Conservation (phyloP, 169 alveolate genomes). For the Cyclospora cayetanensis region DNA sequence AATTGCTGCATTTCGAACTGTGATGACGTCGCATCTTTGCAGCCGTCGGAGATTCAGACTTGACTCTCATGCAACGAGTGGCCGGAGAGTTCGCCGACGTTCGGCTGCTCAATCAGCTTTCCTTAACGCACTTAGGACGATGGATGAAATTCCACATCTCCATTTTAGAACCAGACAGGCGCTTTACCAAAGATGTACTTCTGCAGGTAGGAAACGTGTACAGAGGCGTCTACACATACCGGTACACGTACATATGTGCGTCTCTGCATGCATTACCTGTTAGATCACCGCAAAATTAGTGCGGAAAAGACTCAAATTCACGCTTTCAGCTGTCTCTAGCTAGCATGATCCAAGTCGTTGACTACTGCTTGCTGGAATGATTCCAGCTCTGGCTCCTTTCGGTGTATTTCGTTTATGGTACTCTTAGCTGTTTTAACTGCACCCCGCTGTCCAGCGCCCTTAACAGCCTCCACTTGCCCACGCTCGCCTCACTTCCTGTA, state of each 20-base stretch:
- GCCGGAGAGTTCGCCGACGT: constrained; percentile 87
- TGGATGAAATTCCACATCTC: constrained; percentile 88
- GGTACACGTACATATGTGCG: background rate
- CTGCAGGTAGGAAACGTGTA: constrained; percentile 77
- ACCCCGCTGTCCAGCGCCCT: too few species aligned
- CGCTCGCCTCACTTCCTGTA: too few species aligned
- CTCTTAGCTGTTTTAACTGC: too few species aligned
- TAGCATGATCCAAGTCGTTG: background rate
- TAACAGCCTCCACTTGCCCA: too few species aligned
- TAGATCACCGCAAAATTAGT: background rate
- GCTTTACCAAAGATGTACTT: constrained; percentile 82
- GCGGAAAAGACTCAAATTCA: background rate
- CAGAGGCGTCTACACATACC: background rate
- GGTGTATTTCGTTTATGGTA: too few species aligned
- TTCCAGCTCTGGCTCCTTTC: too few species aligned
- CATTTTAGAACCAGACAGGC: constrained; percentile 86
- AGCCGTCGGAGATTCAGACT: background rate
- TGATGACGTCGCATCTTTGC: background rate
- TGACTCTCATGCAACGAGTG: constrained; percentile 75
- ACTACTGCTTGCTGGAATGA: too few species aligned
- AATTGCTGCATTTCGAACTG: too few species aligned
- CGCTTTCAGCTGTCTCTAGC: background rate
- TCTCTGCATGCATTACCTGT: background rate
- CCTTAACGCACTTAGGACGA: constrained; percentile 85
- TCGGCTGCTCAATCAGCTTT: constrained; percentile 83